Evolutionary conservation across 345 rosid species (phyloP), one percentile per base, ranked within the genome.

Genomic region (Salix arbutifolia): DNA sequence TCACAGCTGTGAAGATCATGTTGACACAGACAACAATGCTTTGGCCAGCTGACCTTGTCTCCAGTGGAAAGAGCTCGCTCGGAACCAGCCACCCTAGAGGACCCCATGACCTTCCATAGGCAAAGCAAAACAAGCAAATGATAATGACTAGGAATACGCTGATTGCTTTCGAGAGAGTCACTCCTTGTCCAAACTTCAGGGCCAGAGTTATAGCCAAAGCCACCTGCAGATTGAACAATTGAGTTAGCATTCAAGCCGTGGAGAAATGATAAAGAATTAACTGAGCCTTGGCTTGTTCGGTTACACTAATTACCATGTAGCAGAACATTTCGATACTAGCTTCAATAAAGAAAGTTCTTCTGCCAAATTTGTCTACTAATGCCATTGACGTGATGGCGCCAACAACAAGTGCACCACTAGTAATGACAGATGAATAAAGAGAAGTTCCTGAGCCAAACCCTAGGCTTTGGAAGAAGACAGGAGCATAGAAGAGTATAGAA

Each of bases 11-110:
- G 89, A 90, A 94, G 77, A 92, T 52, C 66, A 91, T 88, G 88
- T 90, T 94, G 31, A 91, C 91, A 21, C 91, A 89, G 40, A 91
- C 98, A 73, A 94, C 97, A 60, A 92, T 69, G 65, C 96, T 94
- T 83, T 91, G 98, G 18, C 98, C 97, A 1, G 98, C 98, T 30
- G 98, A 94, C 67, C 98, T 83, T 1, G 96, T 94, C 85, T 94
- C 97, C 81, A 92, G 68, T 0, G 97, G 97, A 70, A 94, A 94
- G 26, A 94, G 62, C 87, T 94, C 98, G 56, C 98, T 92, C 4
- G 97, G 98, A 37, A 92, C 97, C 26, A 94, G 81, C 98, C 97
- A 94, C 8, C 97, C 97, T n/a, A 94, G 85, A 23, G 97, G 98
- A 4, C 98, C 98, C 97, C 98, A 94, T 0, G 97, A 94, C 77